These are phyloP conservation scores for Podospora sp. DNA, from an alignment of 495 filamentous ascomycete species.

Conservation along the genomic window DNA sequence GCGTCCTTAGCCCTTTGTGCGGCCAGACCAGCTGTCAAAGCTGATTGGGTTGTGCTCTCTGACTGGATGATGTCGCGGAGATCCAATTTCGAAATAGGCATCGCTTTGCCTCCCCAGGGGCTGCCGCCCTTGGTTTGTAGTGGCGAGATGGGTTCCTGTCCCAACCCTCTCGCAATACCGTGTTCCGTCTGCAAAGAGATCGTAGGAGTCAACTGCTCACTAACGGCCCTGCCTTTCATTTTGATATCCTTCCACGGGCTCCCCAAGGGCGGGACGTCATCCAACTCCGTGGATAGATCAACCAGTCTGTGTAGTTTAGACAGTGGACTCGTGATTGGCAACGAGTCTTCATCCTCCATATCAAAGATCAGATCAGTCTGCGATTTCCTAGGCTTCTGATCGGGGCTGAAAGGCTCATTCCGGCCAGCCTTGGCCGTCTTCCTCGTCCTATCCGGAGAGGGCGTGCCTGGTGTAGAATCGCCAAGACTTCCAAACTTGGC, in stretches of 20 bases:
- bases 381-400: conserved; percentile 66
- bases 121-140: conserved; percentile 30
- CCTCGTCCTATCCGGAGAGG: conserved; percentile 57
- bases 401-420: conserved; percentile 57
- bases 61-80: conserved; percentile 86
- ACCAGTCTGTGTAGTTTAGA: conserved; percentile 19
- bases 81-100: conserved; percentile 66
- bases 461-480: conserved; percentile 54
- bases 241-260: conserved; percentile 29
- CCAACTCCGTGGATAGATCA: conserved; percentile 19
- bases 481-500: conserved; percentile 57
- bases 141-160: conserved; percentile 9
- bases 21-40: conserved; percentile 71
- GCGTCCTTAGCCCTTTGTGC: conserved; percentile 49
- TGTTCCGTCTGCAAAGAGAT: not conserved
- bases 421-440: conserved; percentile 49
- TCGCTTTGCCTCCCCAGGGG: conserved; percentile 64
- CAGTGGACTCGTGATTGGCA: conserved; percentile 26
- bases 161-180: not conserved
- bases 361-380: conserved; percentile 84
- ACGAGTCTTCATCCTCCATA: conserved; percentile 78
- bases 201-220: conserved; percentile 8
- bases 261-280: conserved; percentile 27
- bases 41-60: conserved; percentile 65
- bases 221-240: conserved; percentile 13